phyloP scores from a whole-genome alignment of 345 rosid species.

The Lumnitzera racemosa region DNA sequence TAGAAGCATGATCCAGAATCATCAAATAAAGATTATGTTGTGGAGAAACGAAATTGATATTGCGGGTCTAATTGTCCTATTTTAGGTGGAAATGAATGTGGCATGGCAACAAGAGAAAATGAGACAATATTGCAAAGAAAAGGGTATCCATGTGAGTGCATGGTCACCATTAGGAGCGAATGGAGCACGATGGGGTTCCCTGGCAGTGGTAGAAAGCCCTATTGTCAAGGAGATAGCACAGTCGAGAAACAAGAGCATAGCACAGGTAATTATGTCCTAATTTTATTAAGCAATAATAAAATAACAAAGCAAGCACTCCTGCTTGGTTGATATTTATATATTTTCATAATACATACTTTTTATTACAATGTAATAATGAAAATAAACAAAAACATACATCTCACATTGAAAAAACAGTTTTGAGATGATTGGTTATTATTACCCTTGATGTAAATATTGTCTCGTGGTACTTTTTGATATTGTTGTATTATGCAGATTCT shows the following conservation, averaged over 20 bases:
- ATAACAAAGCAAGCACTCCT: too few relatives aligned
- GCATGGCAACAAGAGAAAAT: slow-evolving; percentile 16
- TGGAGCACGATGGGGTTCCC: slow-evolving; percentile 16
- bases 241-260: slow-evolving; percentile 6
- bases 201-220: slow-evolving; percentile 4
- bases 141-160: slow-evolving; percentile 12
- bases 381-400: too few relatives aligned
- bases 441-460: too few relatives aligned
- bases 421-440: too few relatives aligned
- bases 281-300: background rate
- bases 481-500: too few relatives aligned
- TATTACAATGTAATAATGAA: too few relatives aligned
- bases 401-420: too few relatives aligned
- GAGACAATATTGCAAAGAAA: slow-evolving; percentile 9
- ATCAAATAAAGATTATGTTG: too few relatives aligned
- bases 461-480: too few relatives aligned
- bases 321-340: too few relatives aligned
- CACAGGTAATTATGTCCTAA: background rate
- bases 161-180: slow-evolving; percentile 19
- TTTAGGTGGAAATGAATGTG: slow-evolving; percentile 17
- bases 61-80: background rate
- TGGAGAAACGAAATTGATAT: background rate
- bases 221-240: slow-evolving; percentile 8
- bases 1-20: too few relatives aligned
- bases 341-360: too few relatives aligned